Conservation (phyloP, 805 yeast genomes). For the Metschnikowia proteae region DNA sequence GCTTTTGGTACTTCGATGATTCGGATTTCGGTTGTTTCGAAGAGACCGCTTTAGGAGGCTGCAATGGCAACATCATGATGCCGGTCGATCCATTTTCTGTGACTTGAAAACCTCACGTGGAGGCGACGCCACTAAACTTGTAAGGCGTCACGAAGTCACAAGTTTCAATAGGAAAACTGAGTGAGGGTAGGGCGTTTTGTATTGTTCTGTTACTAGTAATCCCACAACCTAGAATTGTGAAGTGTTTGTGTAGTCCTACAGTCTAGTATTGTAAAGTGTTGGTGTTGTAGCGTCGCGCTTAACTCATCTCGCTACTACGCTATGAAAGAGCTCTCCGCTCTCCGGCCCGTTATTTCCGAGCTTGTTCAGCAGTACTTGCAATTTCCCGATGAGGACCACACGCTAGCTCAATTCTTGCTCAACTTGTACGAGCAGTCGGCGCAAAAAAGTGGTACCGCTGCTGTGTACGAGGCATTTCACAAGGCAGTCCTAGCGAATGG, state of each 20-base stretch:
- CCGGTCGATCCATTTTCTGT: neutral
- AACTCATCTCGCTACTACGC: constrained; percentile 1
- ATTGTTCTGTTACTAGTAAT: neutral
- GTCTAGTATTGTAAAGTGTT: neutral
- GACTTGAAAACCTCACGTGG: neutral
- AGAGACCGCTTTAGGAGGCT: no score
- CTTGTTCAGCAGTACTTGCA: constrained; percentile 12
- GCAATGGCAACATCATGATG: no score
- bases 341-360: constrained; percentile 6
- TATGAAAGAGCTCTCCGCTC: constrained; percentile 3
- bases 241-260: neutral
- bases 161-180: neutral
- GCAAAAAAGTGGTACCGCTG: constrained; percentile 4
- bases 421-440: constrained; percentile 23
- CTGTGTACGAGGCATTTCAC: constrained; percentile 10
- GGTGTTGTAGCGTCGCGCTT: neutral
- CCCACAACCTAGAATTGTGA: neutral
- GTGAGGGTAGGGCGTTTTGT: no score
- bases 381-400: constrained; percentile 17
- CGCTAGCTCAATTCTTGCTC: constrained; percentile 27
- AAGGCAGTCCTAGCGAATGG: constrained; percentile 32
- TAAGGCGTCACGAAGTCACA: neutral
- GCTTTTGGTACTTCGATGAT: neutral
- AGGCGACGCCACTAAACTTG: no score
- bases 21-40: no score